Evolutionary conservation across 23 red algal species (phyloP), one percentile per base, ranked within the genome.

Genomic region (Gracilaria vermiculophylla): DNA sequence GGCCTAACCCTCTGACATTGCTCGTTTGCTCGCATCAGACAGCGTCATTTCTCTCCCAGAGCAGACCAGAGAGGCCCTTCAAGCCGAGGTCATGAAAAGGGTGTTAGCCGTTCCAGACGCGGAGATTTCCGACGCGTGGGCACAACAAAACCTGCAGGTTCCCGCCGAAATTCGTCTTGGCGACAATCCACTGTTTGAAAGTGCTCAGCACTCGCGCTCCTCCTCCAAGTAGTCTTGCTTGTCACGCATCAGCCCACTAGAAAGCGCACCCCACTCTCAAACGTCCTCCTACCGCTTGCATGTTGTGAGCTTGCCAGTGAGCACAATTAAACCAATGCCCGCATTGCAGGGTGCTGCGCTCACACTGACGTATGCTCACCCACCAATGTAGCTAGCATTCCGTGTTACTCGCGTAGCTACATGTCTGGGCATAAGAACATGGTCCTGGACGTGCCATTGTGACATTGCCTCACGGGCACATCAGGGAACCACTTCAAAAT

Each of bases 141-240:
- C 45, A 34, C 4, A 37, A 1, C 52, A 39, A 49, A 80, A 80
- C 37, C 51, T 80, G 17, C 27, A 71, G 35, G 51, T 91, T 80
- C 76, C 87, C 19, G 28, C 53, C 7, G 75, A 91, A 34, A 73
- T 91, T 57, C 74, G 76, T 69, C 50, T 91, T 2, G 87, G 73
- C 23, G 87, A 91, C 62, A 91, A 91, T 45, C 87, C 87, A 6
- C 43, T 76, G 47, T 91, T 91, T 54, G 47, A 69, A 53, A 52
- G 40, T 8, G 47, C 39, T 43, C 37, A 85, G 62, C 71, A 85
- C 42, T 12, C 48, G 11, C 81, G 81, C 44, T 13, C 20, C 28
- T n/a, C 37, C 42, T 73, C 67, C 10, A 73, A 73, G 37, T 73
- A 73, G 28, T n/a, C n/a, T 27, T n/a, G n/a, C n/a, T n/a, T n/a